phyloP scores from a whole-genome alignment of 345 rosid genomes.

The Aquilaria malaccensis region DNA sequence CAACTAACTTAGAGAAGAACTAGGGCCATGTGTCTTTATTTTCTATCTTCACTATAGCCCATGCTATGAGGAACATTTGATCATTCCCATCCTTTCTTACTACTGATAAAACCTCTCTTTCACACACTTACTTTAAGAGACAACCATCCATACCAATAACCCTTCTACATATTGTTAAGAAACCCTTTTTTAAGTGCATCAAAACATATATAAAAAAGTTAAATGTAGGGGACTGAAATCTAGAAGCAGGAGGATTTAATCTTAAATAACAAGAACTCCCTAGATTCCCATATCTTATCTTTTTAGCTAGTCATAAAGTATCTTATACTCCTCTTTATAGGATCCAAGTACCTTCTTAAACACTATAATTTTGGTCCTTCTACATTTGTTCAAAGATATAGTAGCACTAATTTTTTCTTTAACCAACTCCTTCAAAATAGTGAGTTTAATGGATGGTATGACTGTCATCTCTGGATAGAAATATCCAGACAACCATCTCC shows the following conservation, averaged over 20 bases:
- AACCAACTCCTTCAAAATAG: background rate
- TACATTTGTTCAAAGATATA: too few relatives aligned
- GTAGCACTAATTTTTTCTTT: background rate
- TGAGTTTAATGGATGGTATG: background rate
- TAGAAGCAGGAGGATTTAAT: background rate
- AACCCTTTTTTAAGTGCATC: background rate
- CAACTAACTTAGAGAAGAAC: background rate
- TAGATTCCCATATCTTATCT: background rate
- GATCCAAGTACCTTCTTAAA: background rate
- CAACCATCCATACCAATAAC: slow-evolving; percentile 1
- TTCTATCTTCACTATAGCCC: background rate
- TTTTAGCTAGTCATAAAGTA: background rate
- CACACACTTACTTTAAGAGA: background rate
- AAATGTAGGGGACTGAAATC: background rate
- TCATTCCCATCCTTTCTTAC: background rate
- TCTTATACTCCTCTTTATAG: background rate
- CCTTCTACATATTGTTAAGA: background rate
- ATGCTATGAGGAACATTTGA: background rate
- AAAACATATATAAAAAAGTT: background rate
- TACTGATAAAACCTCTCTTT: background rate
- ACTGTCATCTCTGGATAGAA: background rate
- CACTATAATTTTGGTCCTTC: background rate
- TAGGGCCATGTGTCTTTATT: background rate
- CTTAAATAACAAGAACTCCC: background rate
- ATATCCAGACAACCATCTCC: background rate